Evolutionary conservation across 805 yeast species (phyloP).

Genomic region (Sugiyamaella americana): DNA sequence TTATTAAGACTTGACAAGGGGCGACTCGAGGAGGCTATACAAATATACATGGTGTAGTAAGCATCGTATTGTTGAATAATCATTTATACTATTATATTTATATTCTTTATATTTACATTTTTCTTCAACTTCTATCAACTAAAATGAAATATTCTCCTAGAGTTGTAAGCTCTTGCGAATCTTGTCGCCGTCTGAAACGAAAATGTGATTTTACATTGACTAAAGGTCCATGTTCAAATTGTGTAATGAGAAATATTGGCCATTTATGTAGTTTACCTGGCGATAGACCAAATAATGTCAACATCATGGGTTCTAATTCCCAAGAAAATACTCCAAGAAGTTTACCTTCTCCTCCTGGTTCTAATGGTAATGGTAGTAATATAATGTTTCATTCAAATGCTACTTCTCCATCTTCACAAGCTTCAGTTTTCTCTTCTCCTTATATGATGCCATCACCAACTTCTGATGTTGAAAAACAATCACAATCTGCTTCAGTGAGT

Average conservation of each 20-base stretch:
- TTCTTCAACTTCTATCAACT: not conserved
- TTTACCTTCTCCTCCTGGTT: not conserved
- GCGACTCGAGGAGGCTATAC: too few relatives aligned
- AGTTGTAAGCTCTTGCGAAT: conserved; percentile 5
- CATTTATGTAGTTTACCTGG: conserved; percentile 7
- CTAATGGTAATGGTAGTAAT: not conserved
- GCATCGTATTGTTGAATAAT: too few relatives aligned
- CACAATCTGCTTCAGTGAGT: not conserved
- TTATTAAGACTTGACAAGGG: too few relatives aligned
- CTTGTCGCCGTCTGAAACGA: conserved; percentile 10
- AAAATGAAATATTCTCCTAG: not conserved
- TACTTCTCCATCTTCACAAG: not conserved
- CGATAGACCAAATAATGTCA: not conserved
- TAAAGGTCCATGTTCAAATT: conserved; percentile 11
- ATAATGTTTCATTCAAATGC: not conserved
- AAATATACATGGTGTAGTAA: too few relatives aligned
- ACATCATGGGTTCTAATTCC: not conserved
- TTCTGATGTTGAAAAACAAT: not conserved
- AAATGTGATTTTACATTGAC: conserved; percentile 9
- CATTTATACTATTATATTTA: too few relatives aligned
- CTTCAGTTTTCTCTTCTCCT: not conserved
- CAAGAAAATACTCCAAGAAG: not conserved
- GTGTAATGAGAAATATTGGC: conserved; percentile 11
- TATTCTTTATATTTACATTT: too few relatives aligned
- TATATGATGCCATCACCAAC: not conserved